Evolutionary conservation across 768 basidiomycete genomes (phyloP).

Genomic region (Udeniomyces megalosporus): DNA sequence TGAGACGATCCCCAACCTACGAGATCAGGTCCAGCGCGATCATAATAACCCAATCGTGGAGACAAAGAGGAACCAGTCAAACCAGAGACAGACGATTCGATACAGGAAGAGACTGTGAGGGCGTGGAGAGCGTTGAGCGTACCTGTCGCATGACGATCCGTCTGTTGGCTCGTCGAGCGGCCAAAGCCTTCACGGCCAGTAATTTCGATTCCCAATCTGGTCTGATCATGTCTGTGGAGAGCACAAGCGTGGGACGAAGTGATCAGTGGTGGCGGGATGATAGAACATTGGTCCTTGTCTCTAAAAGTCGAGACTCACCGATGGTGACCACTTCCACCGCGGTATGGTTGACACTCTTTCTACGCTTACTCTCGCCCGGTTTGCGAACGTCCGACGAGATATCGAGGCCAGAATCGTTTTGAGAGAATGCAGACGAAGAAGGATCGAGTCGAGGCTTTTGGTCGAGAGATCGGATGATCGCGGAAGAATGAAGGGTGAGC

Average conservation of each 20-base stretch:
- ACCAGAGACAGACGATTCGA: too few relatives aligned
- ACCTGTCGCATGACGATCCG: slow-evolving; percentile 90
- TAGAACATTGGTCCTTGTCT: too few relatives aligned
- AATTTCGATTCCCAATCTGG: slow-evolving; percentile 97
- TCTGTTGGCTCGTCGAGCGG: slow-evolving; percentile 83
- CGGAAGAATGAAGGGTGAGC: too few relatives aligned
- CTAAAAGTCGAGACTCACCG: slow-evolving; percentile 40
- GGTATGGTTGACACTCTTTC: slow-evolving; percentile 75
- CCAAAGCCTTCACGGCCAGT: slow-evolving; percentile 84
- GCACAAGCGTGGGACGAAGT: too few relatives aligned
- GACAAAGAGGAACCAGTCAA: too few relatives aligned
- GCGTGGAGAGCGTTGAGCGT: slow-evolving; percentile 7
- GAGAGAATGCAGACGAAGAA: not conserved
- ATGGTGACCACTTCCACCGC: slow-evolving; percentile 81
- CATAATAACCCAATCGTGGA: too few relatives aligned
- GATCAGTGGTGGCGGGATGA: too few relatives aligned
- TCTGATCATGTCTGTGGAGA: slow-evolving; percentile 72
- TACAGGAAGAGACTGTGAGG: too few relatives aligned
- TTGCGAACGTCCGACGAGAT: not conserved
- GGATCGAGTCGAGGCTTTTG: not conserved
- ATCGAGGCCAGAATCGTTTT: not conserved
- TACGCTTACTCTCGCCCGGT: slow-evolving; percentile 26
- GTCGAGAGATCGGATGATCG: not conserved
- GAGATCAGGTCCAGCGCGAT: too few relatives aligned
- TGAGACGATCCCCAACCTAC: slow-evolving; percentile 76